Evolutionary conservation across 1,139 yeast species (phyloP), one percentile per base, ranked within the genome.

Genomic region (Yamadazyma sp.): DNA sequence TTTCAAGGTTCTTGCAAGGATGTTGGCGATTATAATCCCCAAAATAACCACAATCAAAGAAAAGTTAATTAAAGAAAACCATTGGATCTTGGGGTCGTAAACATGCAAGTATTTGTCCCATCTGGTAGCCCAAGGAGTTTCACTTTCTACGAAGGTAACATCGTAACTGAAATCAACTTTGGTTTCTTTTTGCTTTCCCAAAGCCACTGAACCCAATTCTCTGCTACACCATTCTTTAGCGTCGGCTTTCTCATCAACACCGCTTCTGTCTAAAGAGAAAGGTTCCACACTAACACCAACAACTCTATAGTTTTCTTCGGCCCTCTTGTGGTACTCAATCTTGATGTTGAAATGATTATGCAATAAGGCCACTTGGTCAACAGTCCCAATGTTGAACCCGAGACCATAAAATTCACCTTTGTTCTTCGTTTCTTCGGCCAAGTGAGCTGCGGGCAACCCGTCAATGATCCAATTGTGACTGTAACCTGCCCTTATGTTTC

Each of bases 101-200:
- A 86, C 94, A 55, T 88, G 95, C 55, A 92, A 75, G 60, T 92
- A 92, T 62, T 88, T 87, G 62, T 92, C 98, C 99, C 99, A 92
- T 68, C 99, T 82, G 1, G 98, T 92, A 24, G 98, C 98, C 98
- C 98, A 92, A 9, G 83, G 81, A 11, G 94, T 87, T 11, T 67
- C 69, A 12, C 95, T 84, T 42, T 76, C 75, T 23, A 66, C 61
- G 74, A 92, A 92, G 10, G 56, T 55, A 17, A 84, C 78, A 3
- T 82, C 59, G 52, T 72, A 72, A 9, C 76, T 65, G 52, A 58
- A 72, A 37, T 51, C 35, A 3, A 71, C 75, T 5, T 52, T 50
- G 7, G 66, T 58, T 17, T 61, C 66, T 16, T 47, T 42, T n/a
- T 61, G 63, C 38, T 58, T 61, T 28, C 43, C 51, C 48, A 72